Evolutionary conservation across 768 basidiomycete genomes (phyloP).

Genomic region (Omphalotus guepiniiformis): DNA sequence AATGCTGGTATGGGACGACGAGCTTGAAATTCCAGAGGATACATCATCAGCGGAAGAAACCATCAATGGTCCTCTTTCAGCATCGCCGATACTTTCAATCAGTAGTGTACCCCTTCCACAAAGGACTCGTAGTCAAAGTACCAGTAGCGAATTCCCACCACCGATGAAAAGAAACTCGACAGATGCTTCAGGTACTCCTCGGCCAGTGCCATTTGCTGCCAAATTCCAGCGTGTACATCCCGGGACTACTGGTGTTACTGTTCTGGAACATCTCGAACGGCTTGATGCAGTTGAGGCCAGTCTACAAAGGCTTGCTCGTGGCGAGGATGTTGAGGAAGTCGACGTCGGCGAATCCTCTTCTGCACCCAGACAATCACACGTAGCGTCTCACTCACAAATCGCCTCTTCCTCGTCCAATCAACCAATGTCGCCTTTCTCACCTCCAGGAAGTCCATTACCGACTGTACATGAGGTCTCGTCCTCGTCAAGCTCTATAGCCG

Average conservation of each 20-base stretch:
- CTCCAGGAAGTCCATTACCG: conserved; percentile 55
- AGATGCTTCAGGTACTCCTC: conserved; percentile 56
- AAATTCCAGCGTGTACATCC: conserved; percentile 83
- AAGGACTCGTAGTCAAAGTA: conserved; percentile 55
- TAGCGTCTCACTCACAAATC: not conserved
- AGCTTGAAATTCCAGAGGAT: conserved; percentile 69
- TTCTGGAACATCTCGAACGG: conserved; percentile 81
- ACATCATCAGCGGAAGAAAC: conserved; percentile 30
- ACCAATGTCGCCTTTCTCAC: conserved; percentile 45
- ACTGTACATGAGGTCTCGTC: conserved; percentile 56
- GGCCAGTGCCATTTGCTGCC: conserved; percentile 80
- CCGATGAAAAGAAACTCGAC: conserved; percentile 62
- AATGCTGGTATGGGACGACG: conserved; percentile 83
- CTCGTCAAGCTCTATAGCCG: conserved; percentile 50
- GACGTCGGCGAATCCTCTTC: conserved; percentile 58
- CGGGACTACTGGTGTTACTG: conserved; percentile 81
- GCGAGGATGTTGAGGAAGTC: conserved; percentile 46
- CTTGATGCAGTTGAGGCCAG: conserved; percentile 81
- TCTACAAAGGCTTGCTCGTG: conserved; percentile 65
- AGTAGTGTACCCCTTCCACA: conserved; percentile 57
- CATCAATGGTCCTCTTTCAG: conserved; percentile 30
- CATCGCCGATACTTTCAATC: conserved; percentile 60
- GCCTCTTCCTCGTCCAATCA: conserved; percentile 26
- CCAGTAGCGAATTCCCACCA: conserved; percentile 70
- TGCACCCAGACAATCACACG: conserved; percentile 3